A percentile compares a stretch with the other conserved stretches of the same genome.
phyloP scores from a whole-genome alignment of 2,329 filamentous ascomycete genomes.

The Colletotrichum chrysophilum region DNA sequence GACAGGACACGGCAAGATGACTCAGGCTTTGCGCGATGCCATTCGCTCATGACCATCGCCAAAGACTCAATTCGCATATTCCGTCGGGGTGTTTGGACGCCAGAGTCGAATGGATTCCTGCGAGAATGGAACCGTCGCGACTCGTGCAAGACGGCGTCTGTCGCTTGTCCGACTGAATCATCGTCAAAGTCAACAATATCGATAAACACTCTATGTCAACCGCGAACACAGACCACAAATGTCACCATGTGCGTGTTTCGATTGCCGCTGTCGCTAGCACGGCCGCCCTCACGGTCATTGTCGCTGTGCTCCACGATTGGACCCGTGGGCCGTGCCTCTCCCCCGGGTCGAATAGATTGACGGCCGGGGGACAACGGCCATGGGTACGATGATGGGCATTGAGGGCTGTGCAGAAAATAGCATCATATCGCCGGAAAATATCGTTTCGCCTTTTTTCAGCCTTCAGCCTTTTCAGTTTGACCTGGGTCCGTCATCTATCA shows the following conservation, averaged over 20 bases:
- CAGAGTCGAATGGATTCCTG: not conserved
- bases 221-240: not conserved
- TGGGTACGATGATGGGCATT: not conserved
- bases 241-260: conserved; percentile 8
- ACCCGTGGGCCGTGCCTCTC: not conserved
- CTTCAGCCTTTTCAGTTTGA: not conserved
- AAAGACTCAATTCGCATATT: not conserved
- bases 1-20: not conserved
- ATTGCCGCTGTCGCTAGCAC: conserved; percentile 13
- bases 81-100: not conserved
- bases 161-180: conserved; percentile 11
- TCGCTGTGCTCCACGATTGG: not conserved
- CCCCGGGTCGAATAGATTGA: not conserved
- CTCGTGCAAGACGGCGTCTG: not conserved
- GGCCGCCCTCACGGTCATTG: conserved; percentile 1
- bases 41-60: not conserved
- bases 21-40: not conserved
- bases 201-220: not conserved
- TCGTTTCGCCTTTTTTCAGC: conserved; percentile 1
- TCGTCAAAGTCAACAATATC: not conserved
- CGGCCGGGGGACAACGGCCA: not conserved
- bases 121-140: not conserved
- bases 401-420: conserved; percentile 11
- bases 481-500: not conserved
- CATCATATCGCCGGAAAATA: not conserved